Evolutionary conservation across 768 basidiomycete genomes (phyloP).

Genomic region (Termitomyces sp.): DNA sequence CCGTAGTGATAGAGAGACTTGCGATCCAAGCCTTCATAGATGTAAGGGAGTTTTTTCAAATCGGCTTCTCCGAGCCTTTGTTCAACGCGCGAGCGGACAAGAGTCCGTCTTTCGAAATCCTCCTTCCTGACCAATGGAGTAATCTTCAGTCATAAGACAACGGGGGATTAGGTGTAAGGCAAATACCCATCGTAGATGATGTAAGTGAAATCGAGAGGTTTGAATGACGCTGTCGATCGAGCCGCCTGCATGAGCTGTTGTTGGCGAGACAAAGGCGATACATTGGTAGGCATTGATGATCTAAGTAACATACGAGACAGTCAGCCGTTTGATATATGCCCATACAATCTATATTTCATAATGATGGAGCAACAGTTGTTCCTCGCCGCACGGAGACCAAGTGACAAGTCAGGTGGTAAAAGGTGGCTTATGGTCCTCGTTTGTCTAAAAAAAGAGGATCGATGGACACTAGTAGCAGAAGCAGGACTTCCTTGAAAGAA

Average conservation of each 20-base stretch:
- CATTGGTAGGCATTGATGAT: neutral
- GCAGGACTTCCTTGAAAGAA: neutral
- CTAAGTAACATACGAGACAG: neutral
- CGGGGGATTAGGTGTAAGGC: neutral
- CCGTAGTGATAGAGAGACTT: conserved; percentile 17
- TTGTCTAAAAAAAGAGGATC: neutral
- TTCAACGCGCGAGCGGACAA: conserved; percentile 11
- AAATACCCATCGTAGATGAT: conserved; percentile 14
- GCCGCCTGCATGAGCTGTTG: conserved; percentile 12
- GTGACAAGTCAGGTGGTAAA: neutral
- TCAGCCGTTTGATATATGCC: neutral
- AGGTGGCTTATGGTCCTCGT: neutral
- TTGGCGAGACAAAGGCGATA: conserved; percentile 4
- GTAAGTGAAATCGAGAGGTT: conserved; percentile 12
- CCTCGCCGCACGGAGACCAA: neutral
- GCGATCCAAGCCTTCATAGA: conserved; percentile 14
- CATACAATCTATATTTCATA: neutral
- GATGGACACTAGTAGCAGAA: neutral
- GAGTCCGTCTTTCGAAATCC: conserved; percentile 1
- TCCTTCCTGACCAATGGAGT: conserved; percentile 1
- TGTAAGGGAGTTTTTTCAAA: conserved; percentile 4
- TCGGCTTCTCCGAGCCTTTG: conserved; percentile 9
- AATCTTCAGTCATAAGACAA: neutral
- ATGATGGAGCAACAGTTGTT: neutral
- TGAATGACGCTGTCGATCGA: conserved; percentile 6